A percentile compares a stretch with the other conserved stretches of the same genome.
Evolutionary conservation across 495 filamentous ascomycete species (phyloP).

Genomic region (Filosporella fistucella): DNA sequence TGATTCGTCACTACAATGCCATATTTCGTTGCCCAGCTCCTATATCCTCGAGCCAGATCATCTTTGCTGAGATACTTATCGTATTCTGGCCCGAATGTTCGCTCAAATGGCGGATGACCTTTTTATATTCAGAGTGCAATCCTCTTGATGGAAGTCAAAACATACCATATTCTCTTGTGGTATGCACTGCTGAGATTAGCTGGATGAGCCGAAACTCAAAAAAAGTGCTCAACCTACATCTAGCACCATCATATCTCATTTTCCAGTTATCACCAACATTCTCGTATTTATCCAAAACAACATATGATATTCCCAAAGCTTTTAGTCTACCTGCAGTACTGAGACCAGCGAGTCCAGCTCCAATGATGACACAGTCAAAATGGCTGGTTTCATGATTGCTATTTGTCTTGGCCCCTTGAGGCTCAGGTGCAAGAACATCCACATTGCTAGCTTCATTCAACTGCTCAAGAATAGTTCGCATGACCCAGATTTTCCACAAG

Average conservation of each 20-base stretch:
- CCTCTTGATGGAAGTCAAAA: too few species aligned
- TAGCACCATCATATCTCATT: slow-evolving; percentile 12
- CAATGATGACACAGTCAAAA: slow-evolving; percentile 16
- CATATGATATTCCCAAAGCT: slow-evolving; percentile 9
- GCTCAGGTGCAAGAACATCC: slow-evolving; percentile 1
- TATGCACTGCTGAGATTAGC: slow-evolving; percentile 28
- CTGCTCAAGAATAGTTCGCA: slow-evolving; percentile 16
- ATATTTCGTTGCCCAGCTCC: slow-evolving; percentile 30
- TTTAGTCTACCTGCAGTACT: slow-evolving; percentile 11
- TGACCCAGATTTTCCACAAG: slow-evolving; percentile 14
- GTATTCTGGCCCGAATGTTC: slow-evolving; percentile 27
- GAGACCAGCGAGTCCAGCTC: slow-evolving; percentile 10
- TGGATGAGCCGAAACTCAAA: not conserved
- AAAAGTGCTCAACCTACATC: slow-evolving; percentile 1
- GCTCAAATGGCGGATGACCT: slow-evolving; percentile 31
- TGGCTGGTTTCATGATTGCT: not conserved
- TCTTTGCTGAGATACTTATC: slow-evolving; percentile 32
- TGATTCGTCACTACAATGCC: slow-evolving; percentile 29
- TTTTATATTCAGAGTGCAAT: not conserved
- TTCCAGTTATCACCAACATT: slow-evolving; percentile 17
- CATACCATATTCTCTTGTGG: slow-evolving; percentile 26
- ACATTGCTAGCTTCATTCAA: slow-evolving; percentile 3
- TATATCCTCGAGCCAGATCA: slow-evolving; percentile 32
- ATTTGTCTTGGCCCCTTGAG: not conserved
- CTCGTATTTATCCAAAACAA: slow-evolving; percentile 9